Conservation (phyloP, 1,284 basidiomycete species). For the Anthracocystis walkeri region DNA sequence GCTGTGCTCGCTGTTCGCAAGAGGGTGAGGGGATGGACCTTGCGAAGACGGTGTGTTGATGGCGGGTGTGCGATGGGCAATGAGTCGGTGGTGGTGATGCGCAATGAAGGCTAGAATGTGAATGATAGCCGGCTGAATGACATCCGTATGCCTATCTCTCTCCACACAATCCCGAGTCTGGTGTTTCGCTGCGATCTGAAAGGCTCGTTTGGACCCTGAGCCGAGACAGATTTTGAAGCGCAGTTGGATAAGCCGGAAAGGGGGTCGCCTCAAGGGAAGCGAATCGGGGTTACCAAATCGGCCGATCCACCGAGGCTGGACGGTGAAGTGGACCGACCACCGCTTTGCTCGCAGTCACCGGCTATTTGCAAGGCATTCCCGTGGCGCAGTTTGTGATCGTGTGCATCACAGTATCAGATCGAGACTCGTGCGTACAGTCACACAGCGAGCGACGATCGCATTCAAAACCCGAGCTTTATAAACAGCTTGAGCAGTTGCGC, state of each 20-base stretch:
- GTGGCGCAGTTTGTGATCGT: too few species aligned
- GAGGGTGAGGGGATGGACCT: background rate
- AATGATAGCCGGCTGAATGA: background rate
- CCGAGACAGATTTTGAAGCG: background rate
- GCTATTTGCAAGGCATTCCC: too few species aligned
- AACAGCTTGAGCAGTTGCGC: too few species aligned
- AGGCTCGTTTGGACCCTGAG: constrained; percentile 1
- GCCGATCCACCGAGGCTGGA: too few species aligned
- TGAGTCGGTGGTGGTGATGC: background rate
- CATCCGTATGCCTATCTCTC: constrained; percentile 1
- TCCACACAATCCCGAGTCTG: background rate
- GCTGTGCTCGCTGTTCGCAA: too few species aligned
- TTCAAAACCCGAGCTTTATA: too few species aligned
- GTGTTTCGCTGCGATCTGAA: background rate
- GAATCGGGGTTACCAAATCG: too few species aligned
- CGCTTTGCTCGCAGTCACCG: too few species aligned
- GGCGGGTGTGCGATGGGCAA: background rate
- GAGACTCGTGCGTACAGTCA: too few species aligned
- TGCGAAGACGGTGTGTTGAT: background rate
- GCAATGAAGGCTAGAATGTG: background rate
- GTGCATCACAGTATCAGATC: too few species aligned
- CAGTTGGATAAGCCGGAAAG: background rate
- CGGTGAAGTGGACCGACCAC: too few species aligned
- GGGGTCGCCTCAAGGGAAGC: background rate
- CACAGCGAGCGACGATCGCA: too few species aligned